These are phyloP conservation scores for Boletus reticulatus DNA, from an alignment of 768 basidiomycete genomes.

Conservation along the genomic window DNA sequence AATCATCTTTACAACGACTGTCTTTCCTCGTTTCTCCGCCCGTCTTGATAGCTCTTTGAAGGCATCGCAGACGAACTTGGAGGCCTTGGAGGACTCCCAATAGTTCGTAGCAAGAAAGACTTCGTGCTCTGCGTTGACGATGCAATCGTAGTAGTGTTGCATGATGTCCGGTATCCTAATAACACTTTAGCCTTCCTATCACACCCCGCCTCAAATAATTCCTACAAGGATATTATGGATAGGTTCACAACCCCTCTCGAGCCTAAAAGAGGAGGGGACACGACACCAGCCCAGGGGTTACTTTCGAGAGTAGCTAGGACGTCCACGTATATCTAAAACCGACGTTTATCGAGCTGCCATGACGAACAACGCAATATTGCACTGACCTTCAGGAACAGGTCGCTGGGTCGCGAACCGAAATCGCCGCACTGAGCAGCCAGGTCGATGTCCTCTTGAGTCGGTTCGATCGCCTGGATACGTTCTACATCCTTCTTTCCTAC, in stretches of 20 bases:
- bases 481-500: constrained; percentile 17
- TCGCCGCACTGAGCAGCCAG: constrained; percentile 46
- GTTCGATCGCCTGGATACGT: constrained; percentile 23
- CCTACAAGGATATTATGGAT: constrained; percentile 55
- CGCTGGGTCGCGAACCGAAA: constrained; percentile 52
- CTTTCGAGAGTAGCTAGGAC: constrained; percentile 56
- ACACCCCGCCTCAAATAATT: background rate
- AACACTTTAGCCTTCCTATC: constrained; percentile 8
- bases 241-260: constrained; percentile 62
- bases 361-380: background rate
- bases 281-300: constrained; percentile 54
- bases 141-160: constrained; percentile 62
- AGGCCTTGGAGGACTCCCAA: constrained; percentile 51
- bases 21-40: constrained; percentile 42
- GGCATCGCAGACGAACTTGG: constrained; percentile 48
- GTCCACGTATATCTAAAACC: constrained; percentile 55
- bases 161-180: constrained; percentile 68
- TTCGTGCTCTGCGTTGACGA: constrained; percentile 60
- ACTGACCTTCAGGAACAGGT: constrained; percentile 59
- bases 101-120: constrained; percentile 69
- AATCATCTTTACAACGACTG: constrained; percentile 62
- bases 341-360: background rate
- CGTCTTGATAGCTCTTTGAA: constrained; percentile 51
- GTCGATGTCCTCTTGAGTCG: constrained; percentile 43
- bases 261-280: constrained; percentile 62